phyloP scores from a whole-genome alignment of 208 protist species.

The Dictyostelium gargantuum region DNA sequence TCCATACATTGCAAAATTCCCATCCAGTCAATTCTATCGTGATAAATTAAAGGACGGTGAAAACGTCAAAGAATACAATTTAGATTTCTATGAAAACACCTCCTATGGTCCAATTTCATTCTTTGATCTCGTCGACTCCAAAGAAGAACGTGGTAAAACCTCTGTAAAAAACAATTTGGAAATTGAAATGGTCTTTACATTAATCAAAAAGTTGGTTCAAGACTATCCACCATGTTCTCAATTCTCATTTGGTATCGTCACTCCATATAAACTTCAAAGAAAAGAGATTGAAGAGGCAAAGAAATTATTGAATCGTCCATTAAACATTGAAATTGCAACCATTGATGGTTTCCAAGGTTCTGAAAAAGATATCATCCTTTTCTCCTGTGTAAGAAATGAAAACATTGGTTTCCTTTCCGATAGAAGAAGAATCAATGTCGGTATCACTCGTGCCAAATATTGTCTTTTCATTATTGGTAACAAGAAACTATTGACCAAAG shows the following conservation, averaged over 20 bases:
- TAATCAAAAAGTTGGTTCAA: background rate
- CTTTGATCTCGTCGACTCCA: background rate
- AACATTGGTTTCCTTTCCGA: constrained; percentile 85
- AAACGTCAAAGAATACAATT: constrained; percentile 72
- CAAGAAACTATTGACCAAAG: background rate
- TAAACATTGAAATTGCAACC: background rate
- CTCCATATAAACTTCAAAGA: constrained; percentile 78
- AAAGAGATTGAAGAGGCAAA: background rate
- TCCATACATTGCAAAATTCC: constrained; percentile 79
- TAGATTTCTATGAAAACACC: background rate
- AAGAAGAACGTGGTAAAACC: background rate
- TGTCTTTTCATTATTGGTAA: constrained; percentile 77
- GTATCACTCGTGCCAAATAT: constrained; percentile 82
- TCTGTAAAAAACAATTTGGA: constrained; percentile 3
- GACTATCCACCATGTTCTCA: background rate
- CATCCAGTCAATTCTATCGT: constrained; percentile 81
- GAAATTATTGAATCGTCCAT: background rate
- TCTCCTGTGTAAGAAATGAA: constrained; percentile 82
- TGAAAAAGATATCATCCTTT: constrained; percentile 87
- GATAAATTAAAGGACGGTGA: constrained; percentile 52
- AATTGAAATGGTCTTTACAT: background rate
- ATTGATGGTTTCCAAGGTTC: constrained; percentile 84
- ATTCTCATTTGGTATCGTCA: constrained; percentile 78
- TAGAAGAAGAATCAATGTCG: constrained; percentile 85
- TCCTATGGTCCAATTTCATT: constrained; percentile 15